Conservation (phyloP, 164 flowering plant genomes). For the Cinnamomum micranthum region DNA sequence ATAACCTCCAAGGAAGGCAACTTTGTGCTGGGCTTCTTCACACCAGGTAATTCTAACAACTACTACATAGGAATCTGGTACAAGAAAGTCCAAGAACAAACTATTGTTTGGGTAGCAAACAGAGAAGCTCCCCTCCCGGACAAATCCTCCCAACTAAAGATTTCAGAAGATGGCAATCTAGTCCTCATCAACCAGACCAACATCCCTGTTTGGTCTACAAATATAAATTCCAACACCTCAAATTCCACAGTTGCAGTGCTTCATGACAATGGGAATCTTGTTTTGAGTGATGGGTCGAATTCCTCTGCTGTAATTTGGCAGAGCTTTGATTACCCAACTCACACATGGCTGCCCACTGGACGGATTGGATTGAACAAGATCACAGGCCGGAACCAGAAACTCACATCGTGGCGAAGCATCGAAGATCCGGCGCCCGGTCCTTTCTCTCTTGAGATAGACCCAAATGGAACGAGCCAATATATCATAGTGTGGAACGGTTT, state of each 20-base stretch:
- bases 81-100: constrained; percentile 7
- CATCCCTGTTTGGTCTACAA: constrained; percentile 13
- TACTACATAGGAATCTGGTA: constrained; percentile 22
- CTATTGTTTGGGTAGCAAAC: constrained; percentile 21
- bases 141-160: constrained; percentile 3
- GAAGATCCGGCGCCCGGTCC: constrained; percentile 21
- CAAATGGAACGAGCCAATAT: constrained; percentile 6
- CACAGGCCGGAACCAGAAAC: constrained; percentile 1
- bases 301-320: constrained; percentile 12
- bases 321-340: constrained; percentile 20
- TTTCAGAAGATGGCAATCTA: constrained; percentile 19
- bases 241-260: constrained; percentile 11
- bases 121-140: constrained; percentile 17
- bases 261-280: constrained; percentile 27
- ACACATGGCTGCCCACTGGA: constrained; percentile 17
- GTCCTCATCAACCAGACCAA: constrained; percentile 7
- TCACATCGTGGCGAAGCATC: constrained; percentile 13
- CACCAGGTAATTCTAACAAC: constrained; percentile 11
- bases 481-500: constrained; percentile 12
- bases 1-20: constrained; percentile 8
- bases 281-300: constrained; percentile 15
- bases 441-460: constrained; percentile 13
- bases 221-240: constrained; percentile 1
- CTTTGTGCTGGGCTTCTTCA: constrained; percentile 16
- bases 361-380: constrained; percentile 9